Base-by-base conservation (phyloP, 768 basidiomycete genomes). In the Leccinum sublutescens region DNA sequence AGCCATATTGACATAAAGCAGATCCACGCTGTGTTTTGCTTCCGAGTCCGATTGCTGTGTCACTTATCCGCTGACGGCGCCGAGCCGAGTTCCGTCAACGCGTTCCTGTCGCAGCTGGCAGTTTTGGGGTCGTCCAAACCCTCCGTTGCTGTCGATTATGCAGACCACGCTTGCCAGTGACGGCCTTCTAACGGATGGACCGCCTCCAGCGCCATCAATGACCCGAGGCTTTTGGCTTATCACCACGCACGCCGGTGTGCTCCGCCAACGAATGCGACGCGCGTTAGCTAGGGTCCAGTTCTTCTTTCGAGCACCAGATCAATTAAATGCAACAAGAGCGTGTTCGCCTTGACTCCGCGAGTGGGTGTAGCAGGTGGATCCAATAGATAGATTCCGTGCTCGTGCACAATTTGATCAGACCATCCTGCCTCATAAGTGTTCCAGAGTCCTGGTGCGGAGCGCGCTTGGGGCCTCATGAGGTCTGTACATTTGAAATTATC, bases 51-150 rank as follows among this genome's bases (percentile, higher is more conserved):
- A 43, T 60, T 34, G 5, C 56, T 33, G 23, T 52, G 9, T 56
- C 4, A 31, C 10, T 52, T 61, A 52, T 58, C 57, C 68, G 59
- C 34, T 62, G 56, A 64, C 66, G 12, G 57, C 15, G 53, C 66
- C 15, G 38, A 45, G 21, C 33, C 54, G 33, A 36, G 19, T 25
- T 11, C 49, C 53, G 49, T 49, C 64, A 43, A 43, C 49, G 66
- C 57, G 64, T 62, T 60, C 55, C 65, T 69, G 64, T 64, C 43
- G 50, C 52, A 47, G 12, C 12, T 73, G 71, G 73, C 71, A 73
- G 73, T 65, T 72, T 74, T 74, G 62, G 71, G 71, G 71, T 66
- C 60, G 52, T 55, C 29, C 50, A 49, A 54, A 56, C n/a, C 21
- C 58, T 51, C 59, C 64, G 58, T 60, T 57, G 40, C 36, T 15